Percentiles rank a stretch among this genome's conserved stretches.
These are phyloP conservation scores for Pseudocercospora eumusae DNA, from an alignment of 2,329 filamentous ascomycete species.

Conservation along the genomic window DNA sequence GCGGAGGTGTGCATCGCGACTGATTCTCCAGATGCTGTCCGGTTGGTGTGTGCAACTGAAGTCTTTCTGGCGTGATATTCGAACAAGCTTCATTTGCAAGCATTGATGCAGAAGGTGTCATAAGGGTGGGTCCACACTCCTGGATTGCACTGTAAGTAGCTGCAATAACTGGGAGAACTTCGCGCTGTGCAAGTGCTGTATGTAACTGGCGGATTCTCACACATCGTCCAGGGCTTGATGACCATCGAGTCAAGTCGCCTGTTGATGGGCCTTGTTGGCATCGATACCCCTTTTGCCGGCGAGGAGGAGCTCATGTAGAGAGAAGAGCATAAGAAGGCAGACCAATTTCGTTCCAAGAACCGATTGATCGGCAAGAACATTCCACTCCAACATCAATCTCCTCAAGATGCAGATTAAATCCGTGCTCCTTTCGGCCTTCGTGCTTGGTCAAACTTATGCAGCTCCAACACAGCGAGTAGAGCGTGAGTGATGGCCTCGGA, in stretches of 20 bases:
- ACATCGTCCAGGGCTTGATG: background rate
- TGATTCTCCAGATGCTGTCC: too few relatives aligned
- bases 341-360: background rate
- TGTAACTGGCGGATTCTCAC: background rate
- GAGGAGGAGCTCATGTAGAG: background rate
- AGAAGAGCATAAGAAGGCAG: background rate
- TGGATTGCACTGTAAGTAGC: background rate
- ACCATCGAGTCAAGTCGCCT: background rate
- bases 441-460: slow-evolving; percentile 3
- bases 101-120: background rate
- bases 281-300: background rate
- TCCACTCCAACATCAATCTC: background rate
- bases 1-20: too few relatives aligned
- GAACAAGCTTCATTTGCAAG: background rate
- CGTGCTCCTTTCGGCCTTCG: background rate
- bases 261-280: background rate
- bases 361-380: background rate
- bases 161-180: background rate
- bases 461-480: background rate
- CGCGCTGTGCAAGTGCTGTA: background rate
- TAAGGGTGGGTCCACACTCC: background rate
- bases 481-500: background rate
- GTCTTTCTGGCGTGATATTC: background rate
- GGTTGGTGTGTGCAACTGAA: background rate
- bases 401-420: slow-evolving; percentile 2